A percentile compares a stretch with the other conserved stretches of the same genome.
These are phyloP conservation scores for Trichosanthes truncata DNA, from an alignment of 306 rosid genomes.

Conservation along the genomic window DNA sequence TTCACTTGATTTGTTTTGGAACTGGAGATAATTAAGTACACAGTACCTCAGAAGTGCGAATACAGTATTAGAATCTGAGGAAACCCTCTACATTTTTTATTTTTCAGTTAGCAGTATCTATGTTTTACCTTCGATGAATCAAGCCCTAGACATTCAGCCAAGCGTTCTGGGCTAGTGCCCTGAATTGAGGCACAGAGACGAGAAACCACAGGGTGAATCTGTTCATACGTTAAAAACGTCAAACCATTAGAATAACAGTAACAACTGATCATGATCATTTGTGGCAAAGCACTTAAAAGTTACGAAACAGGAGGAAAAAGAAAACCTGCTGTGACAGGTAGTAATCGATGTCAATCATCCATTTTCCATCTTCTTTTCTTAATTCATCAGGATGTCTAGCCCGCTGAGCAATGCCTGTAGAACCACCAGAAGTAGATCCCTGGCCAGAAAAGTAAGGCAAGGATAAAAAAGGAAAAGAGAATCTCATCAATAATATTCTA, in stretches of 20 bases:
- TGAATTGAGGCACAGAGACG: constrained; percentile 93
- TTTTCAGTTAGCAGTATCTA: constrained; percentile 6
- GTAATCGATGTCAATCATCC: constrained; percentile 93
- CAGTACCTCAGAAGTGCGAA: neutral
- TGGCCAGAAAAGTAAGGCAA: constrained; percentile 24
- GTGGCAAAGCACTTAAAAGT: neutral
- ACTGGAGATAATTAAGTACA: constrained; percentile 30
- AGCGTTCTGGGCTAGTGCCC: constrained; percentile 89
- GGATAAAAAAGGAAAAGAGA: neutral
- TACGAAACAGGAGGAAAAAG: neutral
- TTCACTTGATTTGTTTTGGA: constrained; percentile 62
- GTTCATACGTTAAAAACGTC: constrained; percentile 18
- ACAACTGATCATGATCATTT: neutral
- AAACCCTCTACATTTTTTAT: neutral
- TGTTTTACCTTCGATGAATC: constrained; percentile 72
- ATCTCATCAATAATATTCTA: constrained; percentile 12
- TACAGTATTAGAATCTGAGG: neutral
- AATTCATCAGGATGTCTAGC: constrained; percentile 98
- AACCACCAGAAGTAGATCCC: constrained; percentile 60
- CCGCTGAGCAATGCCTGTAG: constrained; percentile 70
- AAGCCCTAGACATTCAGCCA: constrained; percentile 93
- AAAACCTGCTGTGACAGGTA: constrained; percentile 87
- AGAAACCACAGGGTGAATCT: constrained; percentile 97
- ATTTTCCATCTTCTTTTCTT: constrained; percentile 78
- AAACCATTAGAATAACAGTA: constrained; percentile 13